Conservation (phyloP, 768 basidiomycete species). For the Podaxis sp. region DNA sequence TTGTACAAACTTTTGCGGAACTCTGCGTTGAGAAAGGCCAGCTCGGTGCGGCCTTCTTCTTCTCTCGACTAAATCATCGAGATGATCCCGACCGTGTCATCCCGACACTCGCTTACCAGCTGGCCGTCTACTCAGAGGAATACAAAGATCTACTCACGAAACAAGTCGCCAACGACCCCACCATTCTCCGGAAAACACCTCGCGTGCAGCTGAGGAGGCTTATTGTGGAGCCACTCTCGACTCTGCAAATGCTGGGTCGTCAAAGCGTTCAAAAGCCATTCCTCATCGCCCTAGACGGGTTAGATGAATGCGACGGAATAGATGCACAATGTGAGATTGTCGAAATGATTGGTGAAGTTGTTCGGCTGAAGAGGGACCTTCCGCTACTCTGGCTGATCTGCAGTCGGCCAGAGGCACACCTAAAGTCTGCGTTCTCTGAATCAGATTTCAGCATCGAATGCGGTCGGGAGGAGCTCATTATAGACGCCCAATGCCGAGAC, state of each 20-base stretch:
- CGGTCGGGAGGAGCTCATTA: no score
- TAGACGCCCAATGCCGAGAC: no score
- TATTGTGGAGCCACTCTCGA: background rate
- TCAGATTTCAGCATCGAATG: no score
- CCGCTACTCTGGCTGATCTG: no score
- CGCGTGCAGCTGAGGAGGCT: background rate
- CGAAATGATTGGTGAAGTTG: no score
- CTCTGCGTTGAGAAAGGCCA: background rate
- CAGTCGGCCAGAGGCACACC: no score
- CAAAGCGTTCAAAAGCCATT: no score
- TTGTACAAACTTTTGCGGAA: background rate
- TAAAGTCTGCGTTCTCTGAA: no score
- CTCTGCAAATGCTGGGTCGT: background rate
- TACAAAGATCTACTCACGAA: background rate
- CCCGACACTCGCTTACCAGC: slow-evolving; percentile 2
- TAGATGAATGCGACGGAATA: no score
- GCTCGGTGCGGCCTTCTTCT: slow-evolving; percentile 12
- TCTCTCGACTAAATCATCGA: background rate
- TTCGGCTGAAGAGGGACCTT: no score
- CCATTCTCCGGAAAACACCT: background rate
- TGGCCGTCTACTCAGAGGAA: background rate
- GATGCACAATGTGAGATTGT: no score
- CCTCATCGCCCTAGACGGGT: no score
- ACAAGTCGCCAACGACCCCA: background rate
- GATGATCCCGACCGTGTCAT: background rate